Conservation (phyloP, 306 rosid genomes). For the Phaseolus lunatus region DNA sequence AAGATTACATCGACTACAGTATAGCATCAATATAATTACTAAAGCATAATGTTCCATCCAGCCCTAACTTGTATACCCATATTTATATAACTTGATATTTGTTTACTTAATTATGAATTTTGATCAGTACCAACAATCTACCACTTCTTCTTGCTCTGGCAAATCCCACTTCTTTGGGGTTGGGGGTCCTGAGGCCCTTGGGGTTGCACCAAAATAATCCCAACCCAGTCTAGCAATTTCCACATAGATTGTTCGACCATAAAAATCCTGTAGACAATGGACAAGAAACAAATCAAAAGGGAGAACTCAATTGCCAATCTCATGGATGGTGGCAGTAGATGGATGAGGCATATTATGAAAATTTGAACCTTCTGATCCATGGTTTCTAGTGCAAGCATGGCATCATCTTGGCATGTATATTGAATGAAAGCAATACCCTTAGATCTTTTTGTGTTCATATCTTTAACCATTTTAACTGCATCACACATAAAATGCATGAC, state of each 20-base stretch:
- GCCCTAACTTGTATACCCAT: background rate
- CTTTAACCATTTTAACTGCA: slow-evolving; percentile 74
- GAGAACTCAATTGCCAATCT: background rate
- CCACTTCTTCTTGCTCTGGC: slow-evolving; percentile 64
- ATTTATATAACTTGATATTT: slow-evolving; percentile 21
- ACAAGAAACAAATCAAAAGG: slow-evolving; percentile 20
- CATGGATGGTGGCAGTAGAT: slow-evolving; percentile 4
- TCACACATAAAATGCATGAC: slow-evolving; percentile 5
- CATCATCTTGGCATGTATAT: slow-evolving; percentile 75
- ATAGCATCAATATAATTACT: slow-evolving; percentile 25
- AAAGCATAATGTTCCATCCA: slow-evolving; percentile 16
- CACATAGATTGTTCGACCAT: slow-evolving; percentile 71
- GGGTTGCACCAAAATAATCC: slow-evolving; percentile 54
- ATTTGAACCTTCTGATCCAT: slow-evolving; percentile 85
- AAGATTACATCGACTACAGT: slow-evolving; percentile 20
- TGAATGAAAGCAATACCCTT: slow-evolving; percentile 93
- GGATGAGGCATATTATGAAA: background rate
- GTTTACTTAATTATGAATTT: slow-evolving; percentile 27
- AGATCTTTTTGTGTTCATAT: slow-evolving; percentile 58
- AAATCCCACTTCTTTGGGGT: slow-evolving; percentile 67
- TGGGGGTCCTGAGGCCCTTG: slow-evolving; percentile 77
- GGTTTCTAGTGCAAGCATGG: slow-evolving; percentile 83
- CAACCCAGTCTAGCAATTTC: slow-evolving; percentile 73
- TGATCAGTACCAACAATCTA: slow-evolving; percentile 90
- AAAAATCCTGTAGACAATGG: slow-evolving; percentile 54